These are phyloP conservation scores for Mycena albidolilacea DNA, from an alignment of 768 basidiomycete genomes.

Conservation along the genomic window DNA sequence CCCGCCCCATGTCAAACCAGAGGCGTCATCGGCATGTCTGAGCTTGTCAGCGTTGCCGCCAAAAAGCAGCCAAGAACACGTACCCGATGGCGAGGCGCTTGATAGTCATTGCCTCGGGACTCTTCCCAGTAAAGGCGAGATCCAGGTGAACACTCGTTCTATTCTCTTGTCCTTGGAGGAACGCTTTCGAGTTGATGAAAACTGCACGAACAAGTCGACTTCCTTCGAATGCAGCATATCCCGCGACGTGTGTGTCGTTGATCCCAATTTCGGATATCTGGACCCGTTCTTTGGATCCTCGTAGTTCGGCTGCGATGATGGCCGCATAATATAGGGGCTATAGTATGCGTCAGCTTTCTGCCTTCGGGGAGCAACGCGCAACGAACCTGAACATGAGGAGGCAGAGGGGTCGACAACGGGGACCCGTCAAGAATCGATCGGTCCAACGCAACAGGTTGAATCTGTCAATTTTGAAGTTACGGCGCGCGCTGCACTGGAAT, in stretches of 20 bases:
- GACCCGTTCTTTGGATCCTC: conserved; percentile 59
- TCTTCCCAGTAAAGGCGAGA: conserved; percentile 52
- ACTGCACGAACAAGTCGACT: conserved; percentile 61
- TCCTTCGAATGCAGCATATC: conserved; percentile 74
- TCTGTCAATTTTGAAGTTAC: conserved; percentile 50
- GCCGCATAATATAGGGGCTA: conserved; percentile 74
- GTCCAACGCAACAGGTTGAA: conserved; percentile 74
- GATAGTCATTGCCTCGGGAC: conserved; percentile 52
- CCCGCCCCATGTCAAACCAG: conserved; percentile 71
- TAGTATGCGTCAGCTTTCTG: background rate
- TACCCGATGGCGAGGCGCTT: conserved; percentile 67
- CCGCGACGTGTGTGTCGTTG: conserved; percentile 63
- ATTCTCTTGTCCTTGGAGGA: conserved; percentile 50
- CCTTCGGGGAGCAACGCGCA: background rate
- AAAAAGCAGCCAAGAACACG: background rate
- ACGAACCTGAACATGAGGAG: conserved; percentile 67
- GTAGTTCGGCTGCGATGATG: conserved; percentile 70
- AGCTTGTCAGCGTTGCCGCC: background rate
- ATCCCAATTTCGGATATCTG: conserved; percentile 64
- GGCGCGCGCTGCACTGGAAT: too few relatives aligned
- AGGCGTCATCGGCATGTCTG: conserved; percentile 65
- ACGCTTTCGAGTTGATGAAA: conserved; percentile 74
- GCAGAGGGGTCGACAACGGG: conserved; percentile 62
- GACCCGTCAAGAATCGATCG: conserved; percentile 71
- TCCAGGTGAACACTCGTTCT: conserved; percentile 61